Percentiles rank a stretch among this genome's conserved stretches.
Evolutionary conservation across 441 rosid species (phyloP).

Genomic region (Sinapis alba): DNA sequence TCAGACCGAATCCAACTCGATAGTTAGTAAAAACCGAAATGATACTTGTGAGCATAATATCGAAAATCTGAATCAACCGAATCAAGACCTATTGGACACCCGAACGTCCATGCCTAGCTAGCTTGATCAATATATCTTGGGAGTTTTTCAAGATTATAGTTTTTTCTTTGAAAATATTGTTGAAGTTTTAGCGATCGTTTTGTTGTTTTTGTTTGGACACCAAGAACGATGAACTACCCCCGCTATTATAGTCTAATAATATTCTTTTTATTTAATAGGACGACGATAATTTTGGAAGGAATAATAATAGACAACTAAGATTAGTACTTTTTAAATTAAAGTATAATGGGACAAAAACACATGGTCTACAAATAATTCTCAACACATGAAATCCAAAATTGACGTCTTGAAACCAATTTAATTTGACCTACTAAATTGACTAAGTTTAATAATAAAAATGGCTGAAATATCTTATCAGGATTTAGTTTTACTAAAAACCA

Average conservation of each 20-base stretch:
- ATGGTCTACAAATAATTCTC: slow-evolving; percentile 16
- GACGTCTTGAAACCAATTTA: not conserved
- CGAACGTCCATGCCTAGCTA: no score
- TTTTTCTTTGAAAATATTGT: not conserved
- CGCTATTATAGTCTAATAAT: not conserved
- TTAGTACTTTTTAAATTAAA: not conserved
- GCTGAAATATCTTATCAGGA: not conserved
- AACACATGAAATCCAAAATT: slow-evolving; percentile 24
- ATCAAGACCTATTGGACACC: no score
- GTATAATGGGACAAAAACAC: slow-evolving; percentile 21
- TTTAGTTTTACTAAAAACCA: not conserved
- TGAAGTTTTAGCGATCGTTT: not conserved
- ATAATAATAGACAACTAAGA: slow-evolving; percentile 2
- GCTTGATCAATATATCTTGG: not conserved
- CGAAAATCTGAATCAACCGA: no score
- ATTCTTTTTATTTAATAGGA: not conserved
- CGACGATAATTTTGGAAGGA: not conserved
- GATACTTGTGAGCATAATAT: no score
- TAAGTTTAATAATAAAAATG: not conserved
- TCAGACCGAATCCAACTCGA: no score
- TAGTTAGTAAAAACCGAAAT: no score
- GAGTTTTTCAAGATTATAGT: not conserved
- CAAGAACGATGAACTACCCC: not conserved
- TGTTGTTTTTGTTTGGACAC: not conserved
- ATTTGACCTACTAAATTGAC: not conserved